These are phyloP conservation scores for Citrus glauca DNA, from an alignment of 345 rosid species.

Conservation along the genomic window DNA sequence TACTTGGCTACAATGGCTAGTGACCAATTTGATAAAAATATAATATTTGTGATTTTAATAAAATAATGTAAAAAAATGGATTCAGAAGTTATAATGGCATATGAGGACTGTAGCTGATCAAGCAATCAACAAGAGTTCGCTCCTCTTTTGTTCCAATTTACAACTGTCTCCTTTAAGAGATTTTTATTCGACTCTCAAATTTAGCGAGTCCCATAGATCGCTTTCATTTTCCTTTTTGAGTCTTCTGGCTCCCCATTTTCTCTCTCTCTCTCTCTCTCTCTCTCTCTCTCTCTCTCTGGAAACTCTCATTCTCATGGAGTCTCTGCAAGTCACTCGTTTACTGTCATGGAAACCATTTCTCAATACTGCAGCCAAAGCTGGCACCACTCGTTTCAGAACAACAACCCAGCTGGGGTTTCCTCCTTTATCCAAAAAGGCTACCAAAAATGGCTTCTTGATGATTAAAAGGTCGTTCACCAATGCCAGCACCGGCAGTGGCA, in stretches of 20 bases:
- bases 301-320: constrained; percentile 32
- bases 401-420: constrained; percentile 24
- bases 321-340: constrained; percentile 27
- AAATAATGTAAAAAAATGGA: no score
- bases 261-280: background rate
- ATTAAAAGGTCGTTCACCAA: constrained; percentile 20
- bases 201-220: background rate
- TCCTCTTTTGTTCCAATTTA: background rate
- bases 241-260: background rate
- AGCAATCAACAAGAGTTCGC: background rate
- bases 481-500: constrained; percentile 17
- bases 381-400: constrained; percentile 11
- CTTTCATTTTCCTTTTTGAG: background rate
- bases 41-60: no score
- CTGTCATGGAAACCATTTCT: constrained; percentile 18
- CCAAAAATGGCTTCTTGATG: constrained; percentile 23
- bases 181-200: constrained; percentile 3
- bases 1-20: no score
- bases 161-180: background rate
- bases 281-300: background rate
- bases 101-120: background rate
- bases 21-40: no score
- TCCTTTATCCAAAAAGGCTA: constrained; percentile 17
- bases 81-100: background rate
- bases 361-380: background rate